Percentiles rank a stretch among this genome's conserved stretches.
These are phyloP conservation scores for Volvariella surrecta DNA, from an alignment of 1,284 basidiomycete genomes.

Conservation along the genomic window DNA sequence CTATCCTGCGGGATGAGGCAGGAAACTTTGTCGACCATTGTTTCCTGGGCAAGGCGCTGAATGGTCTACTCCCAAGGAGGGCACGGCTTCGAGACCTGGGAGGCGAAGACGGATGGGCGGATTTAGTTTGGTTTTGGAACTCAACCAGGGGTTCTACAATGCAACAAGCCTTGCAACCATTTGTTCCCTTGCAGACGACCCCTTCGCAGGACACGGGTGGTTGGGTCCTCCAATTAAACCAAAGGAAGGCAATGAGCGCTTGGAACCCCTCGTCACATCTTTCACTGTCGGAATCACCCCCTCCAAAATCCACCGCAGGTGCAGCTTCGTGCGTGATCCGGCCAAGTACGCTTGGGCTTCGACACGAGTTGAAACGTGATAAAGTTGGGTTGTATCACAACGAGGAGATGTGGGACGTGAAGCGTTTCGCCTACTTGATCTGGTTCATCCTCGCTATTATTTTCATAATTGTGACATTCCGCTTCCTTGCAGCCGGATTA, in stretches of 20 bases:
- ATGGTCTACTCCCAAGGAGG: constrained; percentile 18
- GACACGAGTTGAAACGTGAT: constrained; percentile 8
- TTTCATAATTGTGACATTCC: not conserved
- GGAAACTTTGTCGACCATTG: constrained; percentile 11
- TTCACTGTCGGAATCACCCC: constrained; percentile 10
- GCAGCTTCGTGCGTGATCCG: constrained; percentile 9
- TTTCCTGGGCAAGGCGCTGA: constrained; percentile 16
- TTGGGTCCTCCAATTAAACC: constrained; percentile 15
- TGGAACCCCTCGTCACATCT: constrained; percentile 15
- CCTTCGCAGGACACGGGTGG: constrained; percentile 12
- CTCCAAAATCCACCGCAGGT: not conserved
- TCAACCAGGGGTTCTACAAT: constrained; percentile 21
- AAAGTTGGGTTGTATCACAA: constrained; percentile 10
- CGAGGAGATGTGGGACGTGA: constrained; percentile 1
- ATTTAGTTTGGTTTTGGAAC: constrained; percentile 19
- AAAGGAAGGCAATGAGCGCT: constrained; percentile 13
- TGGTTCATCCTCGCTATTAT: not conserved
- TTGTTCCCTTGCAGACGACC: constrained; percentile 10
- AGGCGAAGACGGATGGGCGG: constrained; percentile 16
- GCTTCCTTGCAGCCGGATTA: too few relatives aligned
- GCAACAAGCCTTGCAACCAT: constrained; percentile 15
- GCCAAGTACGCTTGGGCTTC: constrained; percentile 6
- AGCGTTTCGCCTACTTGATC: not conserved
- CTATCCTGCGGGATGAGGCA: constrained; percentile 14
- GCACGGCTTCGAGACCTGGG: constrained; percentile 13